Evolutionary conservation across 2,329 filamentous ascomycete species (phyloP), one percentile per base, ranked within the genome.

Genomic region (Huntiella savannae): DNA sequence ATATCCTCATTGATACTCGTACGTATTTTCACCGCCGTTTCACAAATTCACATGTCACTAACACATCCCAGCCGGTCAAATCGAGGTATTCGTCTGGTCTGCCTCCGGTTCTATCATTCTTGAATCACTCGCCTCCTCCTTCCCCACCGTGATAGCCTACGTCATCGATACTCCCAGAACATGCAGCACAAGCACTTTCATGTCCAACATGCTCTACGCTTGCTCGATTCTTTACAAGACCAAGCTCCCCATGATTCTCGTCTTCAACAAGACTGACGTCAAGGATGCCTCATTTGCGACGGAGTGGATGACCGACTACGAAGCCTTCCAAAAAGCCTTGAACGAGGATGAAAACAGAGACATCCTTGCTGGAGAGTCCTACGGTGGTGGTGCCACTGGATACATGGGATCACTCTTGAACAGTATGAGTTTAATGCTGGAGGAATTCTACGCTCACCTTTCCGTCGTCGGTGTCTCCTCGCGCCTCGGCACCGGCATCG

Each of bases 261-360:
- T 98, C 8, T 96, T 98, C 70, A 98, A 98, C 69, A 98, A 98
- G 67, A 95, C 87, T 0, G 91, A 98, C 57, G 85, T 93, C 37
- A 85, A 93, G 60, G 82, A 92, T 56, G 84, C 86, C 0, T 73
- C 75, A 19, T 94, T 94, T 57, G 91, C 87, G 1, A 91, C 88
- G 64, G 86, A 96, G 59, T 98, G 92, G 91, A 98, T 98, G 91
- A 93, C 87, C 4, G 88, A 98, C 61, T 98, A 95, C 57, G 91
- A 98, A 53, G 77, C 82, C 1, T 98, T 98, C 64, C 91, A 96
- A 59, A 75, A 75, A 12, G 88, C 92, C 1, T 68, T 98, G 40
- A 73, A 75, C 42, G 66, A 74, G 19, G 91, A 96, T 57, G 84
- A 95, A 59, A 77, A 81, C 47, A 69, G 71, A 5, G 85, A 86